These are phyloP conservation scores for Ophiostoma montium DNA, from an alignment of 2,329 filamentous ascomycete species.

Conservation along the genomic window DNA sequence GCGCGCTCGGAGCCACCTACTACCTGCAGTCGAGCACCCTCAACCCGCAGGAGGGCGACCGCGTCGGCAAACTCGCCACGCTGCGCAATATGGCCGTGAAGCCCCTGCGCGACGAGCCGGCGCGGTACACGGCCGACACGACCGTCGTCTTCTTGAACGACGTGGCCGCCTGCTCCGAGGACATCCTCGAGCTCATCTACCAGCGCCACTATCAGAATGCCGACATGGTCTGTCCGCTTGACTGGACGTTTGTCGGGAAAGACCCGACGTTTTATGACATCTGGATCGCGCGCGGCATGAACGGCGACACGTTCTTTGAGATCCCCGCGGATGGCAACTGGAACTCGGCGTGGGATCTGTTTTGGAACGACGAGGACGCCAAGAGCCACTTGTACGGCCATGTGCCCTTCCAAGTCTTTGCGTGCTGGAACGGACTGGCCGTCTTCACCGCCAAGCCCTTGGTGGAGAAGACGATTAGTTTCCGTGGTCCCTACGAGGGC, in stretches of 20 bases:
- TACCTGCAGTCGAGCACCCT: constrained; percentile 28
- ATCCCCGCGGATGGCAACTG: constrained; percentile 35
- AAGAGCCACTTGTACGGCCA: constrained; percentile 20
- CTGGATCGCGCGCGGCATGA: constrained; percentile 38
- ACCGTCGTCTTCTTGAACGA: constrained; percentile 41
- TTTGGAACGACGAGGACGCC: constrained; percentile 32
- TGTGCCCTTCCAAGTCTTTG: constrained; percentile 39
- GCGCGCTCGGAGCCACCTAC: constrained; percentile 26
- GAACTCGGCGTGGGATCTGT: constrained; percentile 34
- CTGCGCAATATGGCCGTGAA: constrained; percentile 56
- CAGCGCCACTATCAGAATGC: constrained; percentile 32
- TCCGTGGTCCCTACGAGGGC: constrained; percentile 11
- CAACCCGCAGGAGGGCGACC: constrained; percentile 27
- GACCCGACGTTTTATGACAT: constrained; percentile 42
- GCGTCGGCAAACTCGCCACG: constrained; percentile 60
- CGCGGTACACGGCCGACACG: constrained; percentile 18
- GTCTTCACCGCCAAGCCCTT: constrained; percentile 34
- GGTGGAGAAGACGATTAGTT: constrained; percentile 16
- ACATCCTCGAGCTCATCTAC: constrained; percentile 41
- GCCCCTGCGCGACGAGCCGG: constrained; percentile 31
- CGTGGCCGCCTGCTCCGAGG: constrained; percentile 36
- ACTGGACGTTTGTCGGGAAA: constrained; percentile 33
- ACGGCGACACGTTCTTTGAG: constrained; percentile 40
- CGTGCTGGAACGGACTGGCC: constrained; percentile 46
- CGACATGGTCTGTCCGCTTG: constrained; percentile 44